These are phyloP conservation scores for Apocynum venetum DNA, from an alignment of 257 asterid genomes.

Conservation along the genomic window DNA sequence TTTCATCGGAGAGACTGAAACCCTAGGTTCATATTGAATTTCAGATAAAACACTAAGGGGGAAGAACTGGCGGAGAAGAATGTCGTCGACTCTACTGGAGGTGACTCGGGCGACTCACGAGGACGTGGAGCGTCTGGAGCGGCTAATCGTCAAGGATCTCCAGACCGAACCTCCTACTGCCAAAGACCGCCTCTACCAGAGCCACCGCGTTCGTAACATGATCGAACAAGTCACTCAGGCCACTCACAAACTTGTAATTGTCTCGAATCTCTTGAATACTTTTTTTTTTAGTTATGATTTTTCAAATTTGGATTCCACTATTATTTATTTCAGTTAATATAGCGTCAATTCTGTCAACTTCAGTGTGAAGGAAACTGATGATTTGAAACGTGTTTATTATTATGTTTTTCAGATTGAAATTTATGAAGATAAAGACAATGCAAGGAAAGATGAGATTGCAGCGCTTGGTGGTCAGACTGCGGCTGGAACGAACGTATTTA, in stretches of 20 bases:
- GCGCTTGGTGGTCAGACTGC: constrained; percentile 93
- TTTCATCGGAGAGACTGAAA: constrained; percentile 3
- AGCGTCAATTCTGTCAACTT: background rate
- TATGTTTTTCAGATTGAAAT: constrained; percentile 51
- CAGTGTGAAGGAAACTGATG: background rate
- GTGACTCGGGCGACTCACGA: constrained; percentile 85
- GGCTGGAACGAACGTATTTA: constrained; percentile 75
- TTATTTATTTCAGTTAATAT: background rate
- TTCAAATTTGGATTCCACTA: background rate
- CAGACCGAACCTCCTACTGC: constrained; percentile 71
- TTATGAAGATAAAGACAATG: constrained; percentile 76
- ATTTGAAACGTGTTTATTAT: background rate
- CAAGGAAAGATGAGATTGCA: constrained; percentile 95
- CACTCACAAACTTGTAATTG: constrained; percentile 58
- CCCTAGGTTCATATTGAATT: constrained; percentile 23
- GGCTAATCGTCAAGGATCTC: constrained; percentile 88
- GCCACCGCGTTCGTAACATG: constrained; percentile 91
- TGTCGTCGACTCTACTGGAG: constrained; percentile 91
- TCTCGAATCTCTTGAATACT: background rate
- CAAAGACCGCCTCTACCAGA: constrained; percentile 83
- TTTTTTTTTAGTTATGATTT: background rate
- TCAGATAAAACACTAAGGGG: background rate
- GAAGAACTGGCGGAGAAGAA: constrained; percentile 16
- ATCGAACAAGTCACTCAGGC: constrained; percentile 72
- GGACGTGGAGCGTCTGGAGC: constrained; percentile 91